phyloP scores from a whole-genome alignment of 2,329 filamentous ascomycete genomes.

The Cladophialophora psammophila region DNA sequence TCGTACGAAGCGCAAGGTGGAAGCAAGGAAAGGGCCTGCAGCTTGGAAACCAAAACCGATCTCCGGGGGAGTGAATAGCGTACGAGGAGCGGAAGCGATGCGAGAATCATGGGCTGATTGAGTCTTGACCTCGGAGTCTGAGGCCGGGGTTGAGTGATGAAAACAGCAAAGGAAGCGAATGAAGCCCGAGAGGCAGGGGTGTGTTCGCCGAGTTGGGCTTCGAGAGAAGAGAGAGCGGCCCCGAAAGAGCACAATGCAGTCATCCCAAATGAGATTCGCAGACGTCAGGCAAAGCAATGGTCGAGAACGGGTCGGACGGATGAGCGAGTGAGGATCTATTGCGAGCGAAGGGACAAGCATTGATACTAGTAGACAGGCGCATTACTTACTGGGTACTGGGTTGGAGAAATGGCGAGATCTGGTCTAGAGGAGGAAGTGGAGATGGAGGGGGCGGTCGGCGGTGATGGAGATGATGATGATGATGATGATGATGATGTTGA shows the following conservation, averaged over 20 bases:
- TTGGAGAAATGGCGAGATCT: conserved; percentile 11
- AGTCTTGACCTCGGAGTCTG: conserved; percentile 11
- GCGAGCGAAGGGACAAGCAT: background rate
- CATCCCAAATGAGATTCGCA: conserved; percentile 23
- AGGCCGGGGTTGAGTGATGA: conserved; percentile 19
- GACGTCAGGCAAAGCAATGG: conserved; percentile 12
- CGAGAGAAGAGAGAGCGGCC: background rate
- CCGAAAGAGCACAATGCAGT: conserved; percentile 16
- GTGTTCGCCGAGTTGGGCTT: conserved; percentile 16
- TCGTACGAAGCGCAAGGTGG: background rate
- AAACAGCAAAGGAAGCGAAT: conserved; percentile 23
- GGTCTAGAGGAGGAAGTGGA: background rate
- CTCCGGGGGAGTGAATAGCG: background rate
- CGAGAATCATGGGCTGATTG: conserved; percentile 1
- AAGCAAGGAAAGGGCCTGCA: conserved; percentile 1
- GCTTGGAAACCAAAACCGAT: conserved; percentile 8
- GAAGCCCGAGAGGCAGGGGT: conserved; percentile 18
- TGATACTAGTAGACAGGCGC: conserved; percentile 3
- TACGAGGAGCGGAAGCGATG: background rate
- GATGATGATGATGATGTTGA: background rate
- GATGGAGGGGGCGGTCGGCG: background rate
- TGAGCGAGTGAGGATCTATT: background rate
- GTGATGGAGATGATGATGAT: background rate
- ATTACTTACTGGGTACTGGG: too few relatives aligned
- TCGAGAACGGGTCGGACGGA: conserved; percentile 5